These are phyloP conservation scores for Perkinsela sp. DNA, from an alignment of 208 protist genomes.

Conservation along the genomic window DNA sequence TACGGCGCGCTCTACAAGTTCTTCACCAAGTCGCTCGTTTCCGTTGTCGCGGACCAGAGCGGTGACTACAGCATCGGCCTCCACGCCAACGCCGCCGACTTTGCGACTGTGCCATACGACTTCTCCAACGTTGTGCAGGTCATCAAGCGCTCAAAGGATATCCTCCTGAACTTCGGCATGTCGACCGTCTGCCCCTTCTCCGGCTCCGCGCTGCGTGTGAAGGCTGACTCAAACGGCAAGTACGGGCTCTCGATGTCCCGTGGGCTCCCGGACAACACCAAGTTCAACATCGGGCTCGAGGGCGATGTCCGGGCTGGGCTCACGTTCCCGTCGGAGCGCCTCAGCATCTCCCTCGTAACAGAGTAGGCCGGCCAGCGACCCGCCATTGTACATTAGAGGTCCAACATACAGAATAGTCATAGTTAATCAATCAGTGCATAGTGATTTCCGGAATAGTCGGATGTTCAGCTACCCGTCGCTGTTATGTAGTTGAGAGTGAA, in stretches of 20 bases:
- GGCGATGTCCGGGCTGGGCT: neutral
- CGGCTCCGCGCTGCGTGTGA: neutral
- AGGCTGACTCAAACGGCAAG: neutral
- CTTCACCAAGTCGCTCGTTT: neutral
- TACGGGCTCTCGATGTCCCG: neutral
- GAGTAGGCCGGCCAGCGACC: no score
- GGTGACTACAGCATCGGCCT: neutral
- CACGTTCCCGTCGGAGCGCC: neutral
- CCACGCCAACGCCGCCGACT: neutral
- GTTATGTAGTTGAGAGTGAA: no score
- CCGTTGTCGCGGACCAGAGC: neutral
- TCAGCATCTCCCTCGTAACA: neutral
- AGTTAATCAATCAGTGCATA: no score
- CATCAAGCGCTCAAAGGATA: neutral
- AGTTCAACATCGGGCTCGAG: neutral
- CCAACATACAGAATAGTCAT: no score
- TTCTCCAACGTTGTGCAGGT: neutral
- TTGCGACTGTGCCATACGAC: neutral
- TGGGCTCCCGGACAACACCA: neutral
- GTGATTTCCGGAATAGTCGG: no score
- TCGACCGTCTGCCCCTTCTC: neutral
- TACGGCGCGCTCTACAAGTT: neutral
- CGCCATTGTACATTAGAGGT: no score
- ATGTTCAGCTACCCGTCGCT: no score
- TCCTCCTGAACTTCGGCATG: neutral